Evolutionary conservation across 768 basidiomycete species (phyloP).

Genomic region (Coprinopsis cinerea): DNA sequence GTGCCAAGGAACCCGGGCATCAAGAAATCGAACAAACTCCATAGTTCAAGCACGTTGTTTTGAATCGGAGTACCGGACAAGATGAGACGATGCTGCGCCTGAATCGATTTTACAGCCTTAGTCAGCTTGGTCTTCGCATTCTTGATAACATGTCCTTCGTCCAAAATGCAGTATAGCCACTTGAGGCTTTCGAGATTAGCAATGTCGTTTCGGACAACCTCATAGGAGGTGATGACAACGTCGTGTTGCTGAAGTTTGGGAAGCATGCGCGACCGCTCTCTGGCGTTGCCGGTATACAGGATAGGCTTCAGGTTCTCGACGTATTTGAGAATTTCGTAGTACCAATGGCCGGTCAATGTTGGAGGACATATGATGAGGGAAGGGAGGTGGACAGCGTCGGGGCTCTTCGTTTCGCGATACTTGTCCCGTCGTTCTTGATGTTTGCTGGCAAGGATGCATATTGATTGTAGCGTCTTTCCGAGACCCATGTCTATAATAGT

Average conservation of each 20-base stretch:
- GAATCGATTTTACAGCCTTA: constrained; percentile 88
- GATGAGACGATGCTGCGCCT: constrained; percentile 89
- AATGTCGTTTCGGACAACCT: constrained; percentile 95
- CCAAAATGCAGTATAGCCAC: constrained; percentile 95
- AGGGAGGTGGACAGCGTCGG: constrained; percentile 81
- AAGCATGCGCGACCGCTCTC: constrained; percentile 70
- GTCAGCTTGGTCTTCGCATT: constrained; percentile 98
- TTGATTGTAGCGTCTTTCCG: constrained; percentile 96
- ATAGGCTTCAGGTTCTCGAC: constrained; percentile 77
- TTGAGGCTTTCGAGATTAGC: constrained; percentile 61
- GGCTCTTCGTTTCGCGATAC: constrained; percentile 56
- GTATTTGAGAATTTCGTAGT: constrained; percentile 95
- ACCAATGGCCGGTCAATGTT: constrained; percentile 98
- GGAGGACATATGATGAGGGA: constrained; percentile 96
- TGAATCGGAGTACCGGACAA: constrained; percentile 98
- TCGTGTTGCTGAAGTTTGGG: constrained; percentile 67
- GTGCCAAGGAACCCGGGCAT: constrained; percentile 99
- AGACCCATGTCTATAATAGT: constrained; percentile 99
- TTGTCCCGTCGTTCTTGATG: constrained; percentile 79
- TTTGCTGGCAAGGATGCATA: constrained; percentile 93
- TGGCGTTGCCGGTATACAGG: constrained; percentile 82
- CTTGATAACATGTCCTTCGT: constrained; percentile 99
- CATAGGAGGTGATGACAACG: constrained; percentile 95
- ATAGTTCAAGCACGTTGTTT: constrained; percentile 96
- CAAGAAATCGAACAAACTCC: constrained; percentile 98